These are phyloP conservation scores for Schwanniomyces sp. DNA, from an alignment of 805 yeast genomes.

Conservation along the genomic window DNA sequence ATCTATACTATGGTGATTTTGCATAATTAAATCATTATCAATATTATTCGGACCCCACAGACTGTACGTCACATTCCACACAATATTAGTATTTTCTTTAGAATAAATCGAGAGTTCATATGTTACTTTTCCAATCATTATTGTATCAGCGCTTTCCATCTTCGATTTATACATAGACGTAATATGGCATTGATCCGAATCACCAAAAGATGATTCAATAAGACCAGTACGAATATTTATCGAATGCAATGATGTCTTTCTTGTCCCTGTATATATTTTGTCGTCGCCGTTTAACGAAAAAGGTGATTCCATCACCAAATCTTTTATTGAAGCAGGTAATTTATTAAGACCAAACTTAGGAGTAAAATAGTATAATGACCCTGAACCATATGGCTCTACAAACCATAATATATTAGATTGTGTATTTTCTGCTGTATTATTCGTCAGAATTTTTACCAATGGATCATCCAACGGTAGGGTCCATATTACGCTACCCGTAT, in stretches of 20 bases:
- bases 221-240: conserved; percentile 76
- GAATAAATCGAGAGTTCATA: conserved; percentile 79
- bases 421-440: conserved; percentile 13
- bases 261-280: conserved; percentile 83
- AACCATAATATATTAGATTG: conserved; percentile 61
- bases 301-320: conserved; percentile 80
- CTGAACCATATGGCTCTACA: conserved; percentile 88
- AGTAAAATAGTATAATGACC: conserved; percentile 78
- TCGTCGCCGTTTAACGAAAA: conserved; percentile 74
- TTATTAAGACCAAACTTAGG: conserved; percentile 73
- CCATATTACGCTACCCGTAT: conserved; percentile 78
- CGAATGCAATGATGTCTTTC: conserved; percentile 73
- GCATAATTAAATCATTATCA: conserved; percentile 54
- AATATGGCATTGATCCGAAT: conserved; percentile 29
- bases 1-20: conserved; percentile 58
- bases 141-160: conserved; percentile 23
- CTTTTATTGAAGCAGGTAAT: conserved; percentile 77
- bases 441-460: conserved; percentile 47
- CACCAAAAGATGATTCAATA: conserved; percentile 67
- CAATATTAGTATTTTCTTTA: conserved; percentile 50
- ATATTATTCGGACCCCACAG: conserved; percentile 91
- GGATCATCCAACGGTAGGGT: conserved; percentile 66
- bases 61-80: conserved; percentile 85
- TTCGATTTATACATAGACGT: conserved; percentile 27
- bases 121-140: conserved; percentile 69